Evolutionary conservation across 495 filamentous ascomycete species (phyloP).

Genomic region (Staphylotrichum tortipilum): DNA sequence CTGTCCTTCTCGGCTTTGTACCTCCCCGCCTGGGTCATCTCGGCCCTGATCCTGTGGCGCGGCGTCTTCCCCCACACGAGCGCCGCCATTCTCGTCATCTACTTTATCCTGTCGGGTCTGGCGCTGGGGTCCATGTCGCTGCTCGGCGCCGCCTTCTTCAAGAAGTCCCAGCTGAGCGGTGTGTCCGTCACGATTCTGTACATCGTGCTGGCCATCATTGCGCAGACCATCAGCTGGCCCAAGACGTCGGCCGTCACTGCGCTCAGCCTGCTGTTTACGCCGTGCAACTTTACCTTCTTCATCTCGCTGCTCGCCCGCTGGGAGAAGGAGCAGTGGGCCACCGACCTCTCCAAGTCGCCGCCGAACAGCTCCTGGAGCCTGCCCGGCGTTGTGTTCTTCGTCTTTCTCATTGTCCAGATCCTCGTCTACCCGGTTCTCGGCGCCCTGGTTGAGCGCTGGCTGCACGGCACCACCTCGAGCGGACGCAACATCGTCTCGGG

Average conservation of each 20-base stretch:
- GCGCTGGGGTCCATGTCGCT: slow-evolving; percentile 61
- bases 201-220: slow-evolving; percentile 59
- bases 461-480: slow-evolving; percentile 65
- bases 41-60: slow-evolving; percentile 50
- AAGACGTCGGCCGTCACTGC: slow-evolving; percentile 50
- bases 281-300: slow-evolving; percentile 70
- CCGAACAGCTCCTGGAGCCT: slow-evolving; percentile 54
- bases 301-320: slow-evolving; percentile 59
- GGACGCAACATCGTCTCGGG: slow-evolving; percentile 45
- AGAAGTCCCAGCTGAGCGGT: slow-evolving; percentile 65
- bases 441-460: slow-evolving; percentile 58
- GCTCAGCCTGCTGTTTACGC: slow-evolving; percentile 63
- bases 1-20: slow-evolving; percentile 62
- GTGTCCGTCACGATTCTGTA: slow-evolving; percentile 56
- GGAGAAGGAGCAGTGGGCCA: slow-evolving; percentile 46
- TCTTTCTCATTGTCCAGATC: slow-evolving; percentile 65
- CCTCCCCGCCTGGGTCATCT: slow-evolving; percentile 59
- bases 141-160: slow-evolving; percentile 65
- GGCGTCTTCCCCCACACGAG: slow-evolving; percentile 57
- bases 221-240: slow-evolving; percentile 53
- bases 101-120: slow-evolving; percentile 54
- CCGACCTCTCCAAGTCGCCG: slow-evolving; percentile 48
- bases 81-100: slow-evolving; percentile 51
- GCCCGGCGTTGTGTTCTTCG: slow-evolving; percentile 57
- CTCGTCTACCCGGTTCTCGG: slow-evolving; percentile 63